A percentile compares a stretch with the other conserved stretches of the same genome.
phyloP scores from a whole-genome alignment of 306 rosid genomes.

The Acacia melanoxylon region DNA sequence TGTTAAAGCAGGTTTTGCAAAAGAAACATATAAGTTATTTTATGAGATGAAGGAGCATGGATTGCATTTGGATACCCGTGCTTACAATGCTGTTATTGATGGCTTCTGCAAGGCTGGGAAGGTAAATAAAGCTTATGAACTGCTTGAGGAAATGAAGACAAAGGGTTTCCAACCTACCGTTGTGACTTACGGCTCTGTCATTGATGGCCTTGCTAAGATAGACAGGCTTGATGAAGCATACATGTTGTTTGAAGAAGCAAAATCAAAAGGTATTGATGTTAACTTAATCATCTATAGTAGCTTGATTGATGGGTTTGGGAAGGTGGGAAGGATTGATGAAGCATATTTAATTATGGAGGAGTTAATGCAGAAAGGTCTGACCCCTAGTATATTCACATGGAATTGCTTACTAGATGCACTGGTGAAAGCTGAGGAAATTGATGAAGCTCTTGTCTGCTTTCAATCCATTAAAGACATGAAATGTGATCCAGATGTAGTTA shows the following conservation, averaged over 20 bases:
- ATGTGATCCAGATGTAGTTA: slow-evolving; percentile 72
- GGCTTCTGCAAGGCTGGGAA: slow-evolving; percentile 91
- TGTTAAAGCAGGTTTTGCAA: slow-evolving; percentile 83
- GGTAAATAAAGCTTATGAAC: slow-evolving; percentile 89
- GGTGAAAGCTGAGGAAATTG: slow-evolving; percentile 89
- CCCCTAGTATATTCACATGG: slow-evolving; percentile 84
- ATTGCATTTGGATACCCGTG: slow-evolving; percentile 72
- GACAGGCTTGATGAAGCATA: slow-evolving; percentile 97
- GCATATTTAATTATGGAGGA: slow-evolving; percentile 91
- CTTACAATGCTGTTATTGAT: slow-evolving; percentile 79
- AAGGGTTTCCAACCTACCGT: slow-evolving; percentile 83
- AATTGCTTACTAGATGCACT: slow-evolving; percentile 88
- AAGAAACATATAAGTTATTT: slow-evolving; percentile 71
- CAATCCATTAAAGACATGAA: slow-evolving; percentile 79
- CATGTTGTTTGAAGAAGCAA: slow-evolving; percentile 95
- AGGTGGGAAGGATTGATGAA: slow-evolving; percentile 95
- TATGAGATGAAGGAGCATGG: slow-evolving; percentile 90
- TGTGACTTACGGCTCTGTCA: slow-evolving; percentile 87
- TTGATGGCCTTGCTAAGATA: slow-evolving; percentile 91
- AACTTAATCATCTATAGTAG: slow-evolving; percentile 79
- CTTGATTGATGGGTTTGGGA: slow-evolving; percentile 92
- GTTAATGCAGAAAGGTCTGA: slow-evolving; percentile 83
- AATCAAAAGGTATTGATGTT: slow-evolving; percentile 67
- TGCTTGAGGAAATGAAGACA: slow-evolving; percentile 87
- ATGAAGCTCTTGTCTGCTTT: slow-evolving; percentile 86